Evolutionary conservation across 2,329 filamentous ascomycete species (phyloP), one percentile per base, ranked within the genome.

Genomic region (Cladosporium cucumerinum): DNA sequence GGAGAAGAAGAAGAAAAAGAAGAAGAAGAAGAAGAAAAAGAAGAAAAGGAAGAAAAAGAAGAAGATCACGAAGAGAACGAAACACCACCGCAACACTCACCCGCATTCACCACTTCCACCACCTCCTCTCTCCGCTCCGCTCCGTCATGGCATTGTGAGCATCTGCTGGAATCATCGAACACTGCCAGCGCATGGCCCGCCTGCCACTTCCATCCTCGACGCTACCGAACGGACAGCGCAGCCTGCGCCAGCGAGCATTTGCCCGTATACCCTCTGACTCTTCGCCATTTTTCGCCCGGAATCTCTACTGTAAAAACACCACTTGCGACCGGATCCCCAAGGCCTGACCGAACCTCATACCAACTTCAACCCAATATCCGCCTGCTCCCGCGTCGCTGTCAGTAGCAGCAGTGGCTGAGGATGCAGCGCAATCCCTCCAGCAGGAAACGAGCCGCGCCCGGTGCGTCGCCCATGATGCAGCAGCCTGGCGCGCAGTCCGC

Each of bases 401-500:
- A 46, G n/a, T 5, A 21, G 48, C 32, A 39, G 48, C 32, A 39
- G 48, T 32, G 60, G 6, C 18, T 34, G 26, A 62, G 49, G 49
- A 62, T 61, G 60, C 60, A 62, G 60, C 60, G 60, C 60, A 62
- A 54, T 30, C 60, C 60, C 5, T 62, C 64, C 23, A 64, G 60
- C 69, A 82, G 90, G 77, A 95, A 95, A 81, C 85, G 91, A 76
- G 82, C 89, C 70, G 90, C 91, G 55, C 89, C 91, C 64, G 90
- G 89, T 74, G 81, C 88, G 67, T 84, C 86, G 43, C 89, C 91
- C n/a, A 79, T 85, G 69, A 79, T 84, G 25, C 85, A 87, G 73
- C 84, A 84, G 65, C 80, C 80, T 67, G 63, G 61, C 67, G 36
- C 63, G 79, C 46, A 81, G 66, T 51, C 65, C 57, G 57, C 63